These are phyloP conservation scores for Aeschynomene evenia DNA, from an alignment of 306 rosid species.

Conservation along the genomic window DNA sequence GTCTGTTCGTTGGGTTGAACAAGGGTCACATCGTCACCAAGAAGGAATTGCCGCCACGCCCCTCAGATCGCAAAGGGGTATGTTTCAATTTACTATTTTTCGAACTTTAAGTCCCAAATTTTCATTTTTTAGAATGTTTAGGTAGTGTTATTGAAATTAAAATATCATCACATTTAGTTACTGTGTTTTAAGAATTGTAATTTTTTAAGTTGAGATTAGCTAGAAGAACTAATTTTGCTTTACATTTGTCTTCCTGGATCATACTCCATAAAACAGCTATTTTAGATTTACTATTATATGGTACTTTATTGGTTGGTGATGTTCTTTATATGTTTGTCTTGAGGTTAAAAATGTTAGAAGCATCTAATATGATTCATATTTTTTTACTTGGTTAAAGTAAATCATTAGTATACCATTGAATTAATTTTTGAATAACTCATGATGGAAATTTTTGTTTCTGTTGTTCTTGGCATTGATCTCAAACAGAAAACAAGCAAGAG, in stretches of 20 bases:
- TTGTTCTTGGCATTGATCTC: background rate
- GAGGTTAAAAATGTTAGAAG: background rate
- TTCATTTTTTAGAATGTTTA: background rate
- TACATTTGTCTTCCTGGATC: background rate
- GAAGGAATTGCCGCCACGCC: constrained; percentile 83
- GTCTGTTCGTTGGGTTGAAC: constrained; percentile 80
- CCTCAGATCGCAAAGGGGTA: constrained; percentile 88
- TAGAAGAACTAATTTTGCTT: no score
- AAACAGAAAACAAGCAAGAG: constrained; percentile 80
- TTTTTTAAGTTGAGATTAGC: background rate
- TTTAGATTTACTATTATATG: background rate
- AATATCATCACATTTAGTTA: background rate
- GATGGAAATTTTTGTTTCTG: background rate
- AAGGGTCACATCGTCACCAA: constrained; percentile 81
- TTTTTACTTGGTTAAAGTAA: background rate
- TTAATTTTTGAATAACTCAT: background rate
- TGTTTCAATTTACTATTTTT: constrained; percentile 17
- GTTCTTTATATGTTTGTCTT: background rate
- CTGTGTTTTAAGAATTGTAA: background rate
- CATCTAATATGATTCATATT: background rate
- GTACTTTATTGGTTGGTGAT: background rate
- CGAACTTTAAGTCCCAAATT: background rate
- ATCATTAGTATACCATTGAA: background rate
- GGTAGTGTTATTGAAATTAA: background rate
- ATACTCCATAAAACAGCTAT: background rate